These are phyloP conservation scores for Coleophoma crateriformis DNA, from an alignment of 2,329 filamentous ascomycete genomes.

Conservation along the genomic window DNA sequence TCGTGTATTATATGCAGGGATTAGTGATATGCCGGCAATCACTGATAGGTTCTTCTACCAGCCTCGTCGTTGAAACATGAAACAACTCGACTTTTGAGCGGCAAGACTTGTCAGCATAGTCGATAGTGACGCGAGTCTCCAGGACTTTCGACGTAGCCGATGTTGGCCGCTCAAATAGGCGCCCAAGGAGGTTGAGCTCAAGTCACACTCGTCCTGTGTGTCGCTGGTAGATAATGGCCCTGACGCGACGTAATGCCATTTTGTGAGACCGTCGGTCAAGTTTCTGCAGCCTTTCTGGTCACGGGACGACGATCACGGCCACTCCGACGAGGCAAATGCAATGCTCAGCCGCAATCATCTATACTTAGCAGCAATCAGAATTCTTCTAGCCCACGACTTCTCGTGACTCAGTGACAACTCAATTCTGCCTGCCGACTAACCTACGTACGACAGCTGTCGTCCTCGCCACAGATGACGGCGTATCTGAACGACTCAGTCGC, in stretches of 20 bases:
- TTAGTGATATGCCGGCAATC: slow-evolving; percentile 1
- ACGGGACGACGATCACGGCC: background rate
- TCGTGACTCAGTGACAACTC: background rate
- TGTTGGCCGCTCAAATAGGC: background rate
- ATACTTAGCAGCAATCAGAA: background rate
- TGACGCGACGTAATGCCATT: background rate
- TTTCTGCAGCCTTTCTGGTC: background rate
- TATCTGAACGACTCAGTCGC: background rate
- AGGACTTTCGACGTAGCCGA: background rate
- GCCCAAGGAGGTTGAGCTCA: background rate
- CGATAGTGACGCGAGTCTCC: background rate
- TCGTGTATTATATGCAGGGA: background rate
- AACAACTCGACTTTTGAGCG: background rate
- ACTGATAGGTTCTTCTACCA: background rate
- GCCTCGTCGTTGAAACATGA: slow-evolving; percentile 1
- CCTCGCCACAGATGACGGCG: background rate
- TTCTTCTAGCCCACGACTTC: background rate
- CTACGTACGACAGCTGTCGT: background rate
- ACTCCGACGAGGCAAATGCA: background rate
- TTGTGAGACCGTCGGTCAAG: background rate
- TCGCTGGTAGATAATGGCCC: background rate
- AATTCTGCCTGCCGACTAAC: background rate
- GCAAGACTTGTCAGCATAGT: background rate
- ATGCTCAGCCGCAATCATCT: background rate
- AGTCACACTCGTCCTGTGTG: background rate